These are phyloP conservation scores for Venturiaceae sp. DNA, from an alignment of 2,329 filamentous ascomycete species.

Conservation along the genomic window DNA sequence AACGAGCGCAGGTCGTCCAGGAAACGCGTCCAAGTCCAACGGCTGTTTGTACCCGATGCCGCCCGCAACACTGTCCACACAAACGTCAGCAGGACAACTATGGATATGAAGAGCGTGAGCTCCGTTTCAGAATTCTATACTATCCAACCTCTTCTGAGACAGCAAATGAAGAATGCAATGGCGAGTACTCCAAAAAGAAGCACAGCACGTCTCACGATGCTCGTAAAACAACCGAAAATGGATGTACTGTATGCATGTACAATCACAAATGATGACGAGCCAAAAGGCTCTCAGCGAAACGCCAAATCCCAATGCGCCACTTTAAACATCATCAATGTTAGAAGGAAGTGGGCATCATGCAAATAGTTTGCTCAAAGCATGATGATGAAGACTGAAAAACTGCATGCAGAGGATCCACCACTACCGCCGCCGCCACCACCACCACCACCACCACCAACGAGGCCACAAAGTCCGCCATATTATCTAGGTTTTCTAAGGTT, in stretches of 20 bases:
- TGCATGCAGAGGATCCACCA: neutral
- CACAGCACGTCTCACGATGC: no score
- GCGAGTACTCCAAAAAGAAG: no score
- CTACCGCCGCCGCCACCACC: neutral
- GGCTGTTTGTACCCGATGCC: no score
- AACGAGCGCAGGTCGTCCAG: no score
- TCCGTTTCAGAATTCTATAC: no score
- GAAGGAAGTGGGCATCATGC: conserved; percentile 1
- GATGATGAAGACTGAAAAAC: neutral
- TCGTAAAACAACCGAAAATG: neutral
- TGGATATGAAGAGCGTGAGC: no score
- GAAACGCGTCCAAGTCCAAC: no score
- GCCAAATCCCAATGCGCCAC: neutral
- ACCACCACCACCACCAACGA: neutral
- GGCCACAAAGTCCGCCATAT: neutral
- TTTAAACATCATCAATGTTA: neutral
- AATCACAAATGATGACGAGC: neutral
- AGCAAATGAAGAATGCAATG: no score
- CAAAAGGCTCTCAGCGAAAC: neutral
- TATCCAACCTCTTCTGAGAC: no score
- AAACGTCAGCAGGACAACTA: no score
- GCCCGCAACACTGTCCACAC: no score
- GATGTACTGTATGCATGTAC: neutral
- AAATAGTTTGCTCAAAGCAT: neutral
- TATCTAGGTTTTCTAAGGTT: conserved; percentile 1